Base-by-base conservation (phyloP, 2,329 filamentous ascomycete species). In the Parastagonospora nodorum region DNA sequence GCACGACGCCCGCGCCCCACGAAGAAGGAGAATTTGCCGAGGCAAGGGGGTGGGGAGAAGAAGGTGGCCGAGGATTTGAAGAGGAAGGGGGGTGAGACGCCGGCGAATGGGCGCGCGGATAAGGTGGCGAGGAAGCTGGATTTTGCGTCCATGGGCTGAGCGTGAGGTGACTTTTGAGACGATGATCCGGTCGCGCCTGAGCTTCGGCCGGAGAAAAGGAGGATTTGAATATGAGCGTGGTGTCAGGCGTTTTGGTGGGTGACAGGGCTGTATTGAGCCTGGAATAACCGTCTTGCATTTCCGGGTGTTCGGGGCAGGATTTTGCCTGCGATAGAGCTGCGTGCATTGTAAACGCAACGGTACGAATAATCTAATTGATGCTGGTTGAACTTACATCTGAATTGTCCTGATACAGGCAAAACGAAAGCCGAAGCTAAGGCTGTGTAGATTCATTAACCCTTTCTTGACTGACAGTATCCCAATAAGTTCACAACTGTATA, bases 51-150 rank as follows among this genome's bases (percentile, higher is more conserved):
- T 9, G 69, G 65, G 1, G 80, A 86, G 51, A 85, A 89, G 63
- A 89, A 89, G 73, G 84, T 94, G 77, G 92, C 84, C 0, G 88
- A 89, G 52, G 92, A 96, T 73, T 76, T 97, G 42, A 92, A 90
- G 76, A 83, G 89, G 56, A 83, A 86, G 46, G 88, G 86, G 2
- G 91, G 90, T 1, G 79, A 89, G 42, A 71, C 91, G 31, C 63
- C 63, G 8, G 54, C 43, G 7, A 85, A 87, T 24, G 69, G 77
- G 24, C 78, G 88, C 27, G 85, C 82, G 4, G 85, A 86, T 57
- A 92, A 90, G 74, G 88, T 95, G 12, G 90, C 92, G 33, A 83
- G 91, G 52, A 92, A 89, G 75, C 77, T 97, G 55, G 66, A 72
- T 42, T 72, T 72, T 53, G 60, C 61, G 1, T 51, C 46, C 2